Evolutionary conservation across 140 eudicot genomes (phyloP).

Genomic region (Ambrosia hybrid): DNA sequence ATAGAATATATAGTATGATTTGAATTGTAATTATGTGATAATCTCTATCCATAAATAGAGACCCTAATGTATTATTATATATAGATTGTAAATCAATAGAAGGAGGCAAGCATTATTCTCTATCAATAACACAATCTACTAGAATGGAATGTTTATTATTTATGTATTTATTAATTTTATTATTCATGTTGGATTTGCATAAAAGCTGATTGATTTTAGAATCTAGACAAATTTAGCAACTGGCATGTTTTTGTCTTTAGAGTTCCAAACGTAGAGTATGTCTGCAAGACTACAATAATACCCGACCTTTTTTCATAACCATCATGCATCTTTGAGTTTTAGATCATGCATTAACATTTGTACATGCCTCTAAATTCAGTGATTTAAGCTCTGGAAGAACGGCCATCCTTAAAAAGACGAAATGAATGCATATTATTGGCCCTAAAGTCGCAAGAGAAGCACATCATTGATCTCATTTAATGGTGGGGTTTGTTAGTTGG

Average conservation of each 20-base stretch:
- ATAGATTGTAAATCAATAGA: too few species aligned
- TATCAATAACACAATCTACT: too few species aligned
- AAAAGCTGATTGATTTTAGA: background rate
- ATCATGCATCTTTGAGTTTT: slow-evolving; percentile 3
- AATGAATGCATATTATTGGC: slow-evolving; percentile 17
- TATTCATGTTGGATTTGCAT: background rate
- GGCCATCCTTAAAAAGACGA: background rate
- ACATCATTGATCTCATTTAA: slow-evolving; percentile 22
- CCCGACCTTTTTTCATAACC: background rate
- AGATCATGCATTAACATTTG: background rate
- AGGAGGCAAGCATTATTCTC: too few species aligned
- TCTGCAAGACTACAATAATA: slow-evolving; percentile 14
- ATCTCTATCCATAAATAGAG: too few species aligned
- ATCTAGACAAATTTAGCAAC: slow-evolving; percentile 15
- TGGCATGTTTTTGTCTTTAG: slow-evolving; percentile 21
- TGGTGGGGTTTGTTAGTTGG: slow-evolving; percentile 24
- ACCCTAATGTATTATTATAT: too few species aligned
- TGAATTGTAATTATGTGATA: too few species aligned
- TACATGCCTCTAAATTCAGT: background rate
- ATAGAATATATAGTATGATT: too few species aligned
- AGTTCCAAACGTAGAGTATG: slow-evolving; percentile 3
- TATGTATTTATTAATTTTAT: too few species aligned
- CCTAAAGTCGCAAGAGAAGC: slow-evolving; percentile 10
- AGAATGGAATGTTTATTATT: too few species aligned
- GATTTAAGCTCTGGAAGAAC: background rate